phyloP scores from a whole-genome alignment of 768 basidiomycete species.

The Ephemerocybe angulata region DNA sequence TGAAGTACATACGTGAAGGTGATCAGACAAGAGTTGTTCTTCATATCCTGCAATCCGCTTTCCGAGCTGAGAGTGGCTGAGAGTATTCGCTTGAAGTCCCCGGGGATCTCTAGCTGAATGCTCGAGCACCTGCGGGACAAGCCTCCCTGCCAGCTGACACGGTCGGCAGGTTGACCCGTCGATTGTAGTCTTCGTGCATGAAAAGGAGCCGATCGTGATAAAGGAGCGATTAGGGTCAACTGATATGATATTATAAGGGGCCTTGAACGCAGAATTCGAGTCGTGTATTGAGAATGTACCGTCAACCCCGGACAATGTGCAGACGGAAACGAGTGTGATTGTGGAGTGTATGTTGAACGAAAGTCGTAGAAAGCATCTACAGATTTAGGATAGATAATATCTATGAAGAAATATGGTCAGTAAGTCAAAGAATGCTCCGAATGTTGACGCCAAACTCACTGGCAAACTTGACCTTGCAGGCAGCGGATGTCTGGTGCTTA shows the following conservation, averaged over 20 bases:
- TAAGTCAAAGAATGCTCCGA: too few relatives aligned
- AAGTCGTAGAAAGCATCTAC: too few relatives aligned
- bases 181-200: background rate
- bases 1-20: too few relatives aligned
- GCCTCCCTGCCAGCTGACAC: background rate
- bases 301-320: constrained; percentile 2
- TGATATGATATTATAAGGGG: constrained; percentile 3
- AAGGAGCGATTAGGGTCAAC: background rate
- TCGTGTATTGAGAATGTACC: constrained; percentile 15
- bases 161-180: background rate
- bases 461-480: background rate
- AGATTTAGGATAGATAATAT: too few relatives aligned
- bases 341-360: too few relatives aligned
- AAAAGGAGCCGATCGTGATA: background rate
- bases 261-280: constrained; percentile 5
- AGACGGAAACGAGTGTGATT: too few relatives aligned
- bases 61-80: background rate
- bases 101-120: background rate
- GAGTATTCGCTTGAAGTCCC: background rate
- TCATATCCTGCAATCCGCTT: background rate
- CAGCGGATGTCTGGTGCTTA: background rate
- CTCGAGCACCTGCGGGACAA: background rate
- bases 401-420: too few relatives aligned
- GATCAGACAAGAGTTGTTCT: too few relatives aligned
- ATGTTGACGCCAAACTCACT: too few relatives aligned